Evolutionary conservation across 768 basidiomycete species (phyloP).

Genomic region (Tubosaeta brunneosetosa): DNA sequence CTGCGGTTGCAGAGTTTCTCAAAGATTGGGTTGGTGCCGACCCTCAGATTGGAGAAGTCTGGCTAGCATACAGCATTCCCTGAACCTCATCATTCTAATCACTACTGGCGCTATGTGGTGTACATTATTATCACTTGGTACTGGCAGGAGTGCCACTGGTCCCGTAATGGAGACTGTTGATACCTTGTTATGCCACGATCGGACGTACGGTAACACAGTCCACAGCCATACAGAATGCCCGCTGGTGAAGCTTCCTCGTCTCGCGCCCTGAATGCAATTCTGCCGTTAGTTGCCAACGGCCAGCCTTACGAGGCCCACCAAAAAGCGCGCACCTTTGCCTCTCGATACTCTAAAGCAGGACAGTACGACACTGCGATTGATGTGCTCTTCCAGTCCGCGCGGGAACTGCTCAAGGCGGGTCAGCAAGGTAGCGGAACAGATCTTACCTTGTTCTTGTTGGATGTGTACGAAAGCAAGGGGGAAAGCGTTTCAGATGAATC

Average conservation of each 20-base stretch:
- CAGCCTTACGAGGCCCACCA: slow-evolving; percentile 93
- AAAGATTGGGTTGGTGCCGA: slow-evolving; percentile 64
- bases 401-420: slow-evolving; percentile 82
- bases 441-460: slow-evolving; percentile 72
- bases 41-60: slow-evolving; percentile 55
- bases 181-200: slow-evolving; percentile 8
- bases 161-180: slow-evolving; percentile 16
- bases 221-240: slow-evolving; percentile 22
- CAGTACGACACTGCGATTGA: slow-evolving; percentile 87
- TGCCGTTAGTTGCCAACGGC: slow-evolving; percentile 63
- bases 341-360: slow-evolving; percentile 75
- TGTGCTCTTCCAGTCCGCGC: slow-evolving; percentile 86
- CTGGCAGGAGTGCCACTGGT: slow-evolving; percentile 9
- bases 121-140: not conserved
- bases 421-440: slow-evolving; percentile 91
- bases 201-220: not conserved
- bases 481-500: slow-evolving; percentile 73
- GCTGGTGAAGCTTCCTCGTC: slow-evolving; percentile 41
- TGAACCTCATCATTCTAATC: slow-evolving; percentile 16
- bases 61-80: slow-evolving; percentile 82
- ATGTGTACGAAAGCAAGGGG: slow-evolving; percentile 74
- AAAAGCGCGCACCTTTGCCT: slow-evolving; percentile 92
- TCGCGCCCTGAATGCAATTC: slow-evolving; percentile 68
- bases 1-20: slow-evolving; percentile 53
- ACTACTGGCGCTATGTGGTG: not conserved